Conservation (phyloP, 2,329 filamentous ascomycete species). For the Tolypocladium cylindrosporum region DNA sequence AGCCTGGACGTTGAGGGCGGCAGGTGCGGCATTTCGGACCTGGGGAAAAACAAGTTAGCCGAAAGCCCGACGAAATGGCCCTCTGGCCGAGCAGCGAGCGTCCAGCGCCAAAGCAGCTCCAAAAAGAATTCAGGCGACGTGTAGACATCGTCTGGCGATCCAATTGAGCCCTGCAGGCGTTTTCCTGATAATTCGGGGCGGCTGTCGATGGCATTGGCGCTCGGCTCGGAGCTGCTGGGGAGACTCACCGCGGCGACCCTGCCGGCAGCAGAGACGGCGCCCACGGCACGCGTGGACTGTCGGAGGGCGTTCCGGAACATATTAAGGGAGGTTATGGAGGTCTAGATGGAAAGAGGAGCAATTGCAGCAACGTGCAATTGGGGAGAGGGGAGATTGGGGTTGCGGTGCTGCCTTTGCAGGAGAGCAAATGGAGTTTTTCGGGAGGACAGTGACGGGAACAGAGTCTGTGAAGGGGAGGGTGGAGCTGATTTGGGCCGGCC, state of each 20-base stretch:
- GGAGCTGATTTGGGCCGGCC: constrained; percentile 21
- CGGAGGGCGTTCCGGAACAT: constrained; percentile 99
- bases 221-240: constrained; percentile 28
- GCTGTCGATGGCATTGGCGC: constrained; percentile 35
- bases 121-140: constrained; percentile 18
- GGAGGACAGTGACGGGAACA: constrained; percentile 30
- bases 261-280: constrained; percentile 84
- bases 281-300: constrained; percentile 91
- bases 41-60: constrained; percentile 52
- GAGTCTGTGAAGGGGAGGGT: constrained; percentile 31
- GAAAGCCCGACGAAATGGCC: constrained; percentile 35
- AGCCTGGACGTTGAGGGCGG: constrained; percentile 57
- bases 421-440: constrained; percentile 36
- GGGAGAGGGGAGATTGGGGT: constrained; percentile 49
- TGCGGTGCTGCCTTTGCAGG: constrained; percentile 37
- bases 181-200: constrained; percentile 21
- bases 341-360: constrained; percentile 44
- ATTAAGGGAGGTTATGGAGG: constrained; percentile 42
- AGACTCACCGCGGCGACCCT: constrained; percentile 90
- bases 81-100: constrained; percentile 10
- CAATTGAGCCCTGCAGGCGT: constrained; percentile 25
- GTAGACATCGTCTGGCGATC: constrained; percentile 8
- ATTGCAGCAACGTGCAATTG: constrained; percentile 56
- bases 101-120: constrained; percentile 19
- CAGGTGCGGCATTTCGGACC: constrained; percentile 80